Conservation (phyloP, 1,284 basidiomycete genomes). For the Stygiomarasmius scandens region DNA sequence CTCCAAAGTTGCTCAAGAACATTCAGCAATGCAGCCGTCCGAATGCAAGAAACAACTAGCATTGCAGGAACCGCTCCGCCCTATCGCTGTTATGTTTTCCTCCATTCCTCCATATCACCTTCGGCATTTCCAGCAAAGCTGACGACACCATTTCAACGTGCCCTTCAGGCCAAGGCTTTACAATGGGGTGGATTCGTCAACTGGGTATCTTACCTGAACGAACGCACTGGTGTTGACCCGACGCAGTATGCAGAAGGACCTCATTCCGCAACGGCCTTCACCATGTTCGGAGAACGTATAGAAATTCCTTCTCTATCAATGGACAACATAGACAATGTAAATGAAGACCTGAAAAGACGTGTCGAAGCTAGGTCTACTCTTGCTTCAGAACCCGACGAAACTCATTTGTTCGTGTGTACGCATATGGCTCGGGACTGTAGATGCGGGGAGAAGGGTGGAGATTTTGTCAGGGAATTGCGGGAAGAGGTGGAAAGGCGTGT, state of each 20-base stretch:
- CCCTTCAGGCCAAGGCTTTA: conserved; percentile 45
- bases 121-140: conserved; percentile 50
- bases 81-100: conserved; percentile 59
- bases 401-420: conserved; percentile 73
- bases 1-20: background rate
- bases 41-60: background rate
- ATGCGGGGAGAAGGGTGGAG: conserved; percentile 68
- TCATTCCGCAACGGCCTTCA: conserved; percentile 54
- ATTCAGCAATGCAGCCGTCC: background rate
- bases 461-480: conserved; percentile 45
- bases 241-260: conserved; percentile 23
- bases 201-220: conserved; percentile 49
- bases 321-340: conserved; percentile 51
- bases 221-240: conserved; percentile 10
- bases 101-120: conserved; percentile 55
- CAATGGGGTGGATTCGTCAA: conserved; percentile 61
- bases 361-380: conserved; percentile 17
- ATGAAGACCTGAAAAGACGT: conserved; percentile 39
- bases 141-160: conserved; percentile 53
- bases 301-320: conserved; percentile 50
- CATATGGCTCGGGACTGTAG: conserved; percentile 74
- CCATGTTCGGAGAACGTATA: conserved; percentile 43
- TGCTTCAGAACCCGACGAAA: conserved; percentile 27
- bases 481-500: conserved; percentile 41
- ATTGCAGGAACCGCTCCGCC: conserved; percentile 44